These are phyloP conservation scores for Saccharomyces hybrid DNA, from an alignment of 1,139 yeast species.

Conservation along the genomic window DNA sequence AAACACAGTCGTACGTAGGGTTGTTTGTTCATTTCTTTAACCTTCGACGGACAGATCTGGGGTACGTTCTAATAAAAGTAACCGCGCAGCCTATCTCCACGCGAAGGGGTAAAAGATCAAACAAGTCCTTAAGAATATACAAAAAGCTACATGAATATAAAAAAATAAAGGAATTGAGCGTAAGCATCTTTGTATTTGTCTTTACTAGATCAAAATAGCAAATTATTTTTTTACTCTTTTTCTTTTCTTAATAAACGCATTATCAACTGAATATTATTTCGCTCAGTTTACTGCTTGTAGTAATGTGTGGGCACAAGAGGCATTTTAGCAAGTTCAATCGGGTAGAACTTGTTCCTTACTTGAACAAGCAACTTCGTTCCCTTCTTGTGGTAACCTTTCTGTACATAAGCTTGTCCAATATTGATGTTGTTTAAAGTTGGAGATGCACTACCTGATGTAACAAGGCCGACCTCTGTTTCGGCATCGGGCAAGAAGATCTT, in stretches of 20 bases:
- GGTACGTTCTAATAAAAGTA: neutral
- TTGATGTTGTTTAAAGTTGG: conserved; percentile 67
- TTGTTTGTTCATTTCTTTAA: neutral
- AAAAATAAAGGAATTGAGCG: neutral
- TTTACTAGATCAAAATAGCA: neutral
- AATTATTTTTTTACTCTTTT: neutral
- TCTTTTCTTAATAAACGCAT: neutral
- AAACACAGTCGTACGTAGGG: neutral
- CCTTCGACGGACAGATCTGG: neutral
- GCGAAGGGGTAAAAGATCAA: neutral
- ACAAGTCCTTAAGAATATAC: neutral
- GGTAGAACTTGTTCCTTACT: conserved; percentile 76
- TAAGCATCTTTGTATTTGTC: neutral
- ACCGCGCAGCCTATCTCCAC: neutral
- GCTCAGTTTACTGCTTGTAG: conserved; percentile 31
- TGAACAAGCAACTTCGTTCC: conserved; percentile 72
- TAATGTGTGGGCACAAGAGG: conserved; percentile 78
- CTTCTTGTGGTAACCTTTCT: conserved; percentile 62
- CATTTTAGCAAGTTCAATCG: conserved; percentile 66
- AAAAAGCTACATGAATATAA: neutral
- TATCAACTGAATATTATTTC: neutral
- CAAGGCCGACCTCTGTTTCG: conserved; percentile 54
- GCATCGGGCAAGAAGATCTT: conserved; percentile 50
- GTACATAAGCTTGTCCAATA: conserved; percentile 85
- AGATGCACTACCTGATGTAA: conserved; percentile 87